Evolutionary conservation across 768 basidiomycete species (phyloP).

Genomic region (Cantharellus anzutake): DNA sequence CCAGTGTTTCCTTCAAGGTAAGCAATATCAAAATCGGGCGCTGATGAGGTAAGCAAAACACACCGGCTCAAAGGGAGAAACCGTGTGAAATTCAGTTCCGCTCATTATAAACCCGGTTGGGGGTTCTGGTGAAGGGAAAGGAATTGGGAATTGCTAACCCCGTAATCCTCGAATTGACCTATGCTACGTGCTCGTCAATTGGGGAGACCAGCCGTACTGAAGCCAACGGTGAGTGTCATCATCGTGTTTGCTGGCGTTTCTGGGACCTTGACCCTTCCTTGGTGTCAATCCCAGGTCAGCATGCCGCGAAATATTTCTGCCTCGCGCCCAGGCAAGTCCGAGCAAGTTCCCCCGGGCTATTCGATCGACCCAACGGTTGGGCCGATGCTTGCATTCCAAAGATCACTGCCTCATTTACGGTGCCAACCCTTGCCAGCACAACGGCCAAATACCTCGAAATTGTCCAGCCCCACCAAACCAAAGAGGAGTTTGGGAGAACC

Average conservation of each 20-base stretch:
- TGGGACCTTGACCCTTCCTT: not conserved
- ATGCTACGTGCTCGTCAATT: no score
- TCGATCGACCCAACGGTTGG: constrained; percentile 6
- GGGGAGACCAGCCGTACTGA: no score
- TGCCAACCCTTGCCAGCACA: constrained; percentile 69
- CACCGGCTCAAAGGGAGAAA: not conserved
- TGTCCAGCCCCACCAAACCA: constrained; percentile 55
- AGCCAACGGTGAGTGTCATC: no score
- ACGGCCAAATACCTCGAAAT: constrained; percentile 76
- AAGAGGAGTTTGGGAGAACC: constrained; percentile 40
- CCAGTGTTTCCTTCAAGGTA: no score
- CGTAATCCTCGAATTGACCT: no score
- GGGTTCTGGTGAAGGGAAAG: not conserved
- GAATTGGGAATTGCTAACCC: no score
- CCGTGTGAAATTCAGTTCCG: not conserved
- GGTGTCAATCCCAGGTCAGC: not conserved
- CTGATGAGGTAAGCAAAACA: no score
- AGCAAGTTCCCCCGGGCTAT: constrained; percentile 2
- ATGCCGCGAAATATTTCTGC: not conserved
- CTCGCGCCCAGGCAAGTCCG: not conserved
- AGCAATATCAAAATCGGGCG: no score
- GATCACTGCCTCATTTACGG: constrained; percentile 27
- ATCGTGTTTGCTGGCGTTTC: not conserved
- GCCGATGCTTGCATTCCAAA: constrained; percentile 8
- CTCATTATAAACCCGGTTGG: not conserved